Evolutionary conservation across 768 basidiomycete species (phyloP), one percentile per base, ranked within the genome.

Genomic region (Lyophyllum decastes): DNA sequence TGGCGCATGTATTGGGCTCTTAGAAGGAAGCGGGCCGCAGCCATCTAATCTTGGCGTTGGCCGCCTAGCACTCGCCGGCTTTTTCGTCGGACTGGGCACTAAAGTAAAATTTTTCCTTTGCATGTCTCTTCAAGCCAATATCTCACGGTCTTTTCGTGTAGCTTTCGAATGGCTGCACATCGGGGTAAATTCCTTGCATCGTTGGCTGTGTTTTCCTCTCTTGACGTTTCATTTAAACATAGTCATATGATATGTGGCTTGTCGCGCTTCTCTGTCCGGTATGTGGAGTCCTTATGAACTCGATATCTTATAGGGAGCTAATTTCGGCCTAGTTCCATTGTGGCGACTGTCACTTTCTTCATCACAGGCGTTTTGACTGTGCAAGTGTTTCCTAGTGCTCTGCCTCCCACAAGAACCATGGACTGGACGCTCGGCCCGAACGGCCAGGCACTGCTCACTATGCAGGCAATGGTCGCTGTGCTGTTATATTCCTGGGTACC

Each of bases 231-330:
- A 19, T 46, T 43, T 52, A 10, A 4, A 4, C 41, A 33, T 53
- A 86, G 86, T 46, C 86, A 88, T 72, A 87, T 88, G 86, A 75
- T 88, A 54, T 78, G 77, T 57, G 86, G 86, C 27, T 52, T 86
- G 41, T 82, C 85, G 38, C 78, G 82, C 26, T 73, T 85, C 57
- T 87, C 86, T 41, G 33, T 68, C 51, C 77, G 86, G 86, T 83
- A 64, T 47, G 75, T 61, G 3, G 35, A 24, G 19, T 43, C 33
- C 40, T 21, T 53, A 46, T 44, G 19, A 53, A 22, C 51, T 35
- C 14, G 21, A 17, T n/a, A 43, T 40, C 43, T 48, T 26, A 26
- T 60, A 58, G 50, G 54, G 50, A 41, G 52, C 47, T n/a, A 33
- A 57, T 45, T 49, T 46, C 34, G 22, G 47, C 49, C 49, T 40